Evolutionary conservation across 106 monocot genomes (phyloP).

Genomic region (Dioscorea dumetorum): DNA sequence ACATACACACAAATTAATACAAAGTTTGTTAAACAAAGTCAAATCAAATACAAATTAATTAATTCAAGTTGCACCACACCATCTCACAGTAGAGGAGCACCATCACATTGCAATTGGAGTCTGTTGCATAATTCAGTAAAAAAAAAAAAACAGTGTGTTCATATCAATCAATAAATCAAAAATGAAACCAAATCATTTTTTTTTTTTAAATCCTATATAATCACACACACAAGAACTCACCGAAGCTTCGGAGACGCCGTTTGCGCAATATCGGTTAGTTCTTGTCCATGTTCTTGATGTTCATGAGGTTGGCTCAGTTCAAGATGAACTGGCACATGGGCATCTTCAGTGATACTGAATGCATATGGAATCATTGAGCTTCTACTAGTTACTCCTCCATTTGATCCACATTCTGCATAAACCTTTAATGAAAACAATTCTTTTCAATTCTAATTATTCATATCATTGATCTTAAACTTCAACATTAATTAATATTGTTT

Average conservation of each 20-base stretch:
- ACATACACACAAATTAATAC: no score
- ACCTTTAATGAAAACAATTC: constrained; percentile 22
- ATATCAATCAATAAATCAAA: neutral
- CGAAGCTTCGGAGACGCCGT: constrained; percentile 39
- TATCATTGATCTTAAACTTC: neutral
- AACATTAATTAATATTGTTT: neutral
- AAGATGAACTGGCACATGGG: constrained; percentile 36
- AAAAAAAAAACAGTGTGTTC: neutral
- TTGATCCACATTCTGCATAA: constrained; percentile 30
- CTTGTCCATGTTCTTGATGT: constrained; percentile 1
- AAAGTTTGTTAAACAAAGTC: no score
- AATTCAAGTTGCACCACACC: no score
- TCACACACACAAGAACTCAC: constrained; percentile 14
- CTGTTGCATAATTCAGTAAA: constrained; percentile 25
- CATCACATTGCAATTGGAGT: constrained; percentile 39
- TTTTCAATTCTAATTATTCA: neutral
- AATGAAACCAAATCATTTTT: neutral
- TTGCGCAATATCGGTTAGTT: neutral
- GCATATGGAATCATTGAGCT: constrained; percentile 18
- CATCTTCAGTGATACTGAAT: constrained; percentile 27
- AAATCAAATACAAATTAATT: no score
- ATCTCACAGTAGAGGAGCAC: neutral
- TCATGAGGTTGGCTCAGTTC: constrained; percentile 54
- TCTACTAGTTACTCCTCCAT: constrained; percentile 10
- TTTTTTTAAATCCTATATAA: no score